Evolutionary conservation across 371 early-diverging fungal genomes (phyloP).

Genomic region (Rhizomucor pusillus): DNA sequence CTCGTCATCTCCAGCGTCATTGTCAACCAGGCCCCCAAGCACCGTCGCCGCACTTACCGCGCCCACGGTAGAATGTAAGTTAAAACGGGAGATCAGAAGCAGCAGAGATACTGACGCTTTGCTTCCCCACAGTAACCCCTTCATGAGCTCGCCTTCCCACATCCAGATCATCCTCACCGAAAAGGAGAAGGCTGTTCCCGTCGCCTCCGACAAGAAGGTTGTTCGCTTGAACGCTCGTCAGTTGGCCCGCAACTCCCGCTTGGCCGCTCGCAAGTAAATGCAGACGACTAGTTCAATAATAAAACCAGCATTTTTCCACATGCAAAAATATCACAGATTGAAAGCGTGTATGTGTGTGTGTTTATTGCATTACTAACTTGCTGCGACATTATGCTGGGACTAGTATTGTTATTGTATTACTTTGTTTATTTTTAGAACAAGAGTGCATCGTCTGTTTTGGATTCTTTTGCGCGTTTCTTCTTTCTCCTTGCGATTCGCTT

Average conservation of each 20-base stretch:
- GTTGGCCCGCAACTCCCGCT: constrained; percentile 52
- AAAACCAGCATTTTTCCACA: too few species aligned
- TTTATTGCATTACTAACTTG: too few species aligned
- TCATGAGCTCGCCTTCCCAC: constrained; percentile 97
- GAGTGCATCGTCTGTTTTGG: neutral
- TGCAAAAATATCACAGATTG: too few species aligned
- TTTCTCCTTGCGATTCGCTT: neutral
- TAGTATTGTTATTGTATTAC: too few species aligned
- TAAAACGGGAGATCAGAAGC: too few species aligned
- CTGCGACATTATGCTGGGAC: too few species aligned
- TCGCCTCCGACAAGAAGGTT: constrained; percentile 56
- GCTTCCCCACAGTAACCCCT: constrained; percentile 58
- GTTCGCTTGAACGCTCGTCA: constrained; percentile 50
- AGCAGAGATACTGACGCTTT: neutral
- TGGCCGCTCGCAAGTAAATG: constrained; percentile 23
- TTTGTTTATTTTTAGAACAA: neutral
- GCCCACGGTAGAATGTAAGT: constrained; percentile 95
- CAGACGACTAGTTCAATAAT: too few species aligned
- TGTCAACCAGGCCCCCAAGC: constrained; percentile 98
- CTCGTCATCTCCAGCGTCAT: constrained; percentile 92
- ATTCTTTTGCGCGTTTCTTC: neutral
- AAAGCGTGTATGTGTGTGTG: too few species aligned
- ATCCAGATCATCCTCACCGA: constrained; percentile 91
- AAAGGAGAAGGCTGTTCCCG: constrained; percentile 74
- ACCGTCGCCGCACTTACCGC: constrained; percentile 97